Percentiles rank a stretch among this genome's conserved stretches.
Evolutionary conservation across 192 early-diverging fungal species (phyloP).

Genomic region (Podila clonocystis): DNA sequence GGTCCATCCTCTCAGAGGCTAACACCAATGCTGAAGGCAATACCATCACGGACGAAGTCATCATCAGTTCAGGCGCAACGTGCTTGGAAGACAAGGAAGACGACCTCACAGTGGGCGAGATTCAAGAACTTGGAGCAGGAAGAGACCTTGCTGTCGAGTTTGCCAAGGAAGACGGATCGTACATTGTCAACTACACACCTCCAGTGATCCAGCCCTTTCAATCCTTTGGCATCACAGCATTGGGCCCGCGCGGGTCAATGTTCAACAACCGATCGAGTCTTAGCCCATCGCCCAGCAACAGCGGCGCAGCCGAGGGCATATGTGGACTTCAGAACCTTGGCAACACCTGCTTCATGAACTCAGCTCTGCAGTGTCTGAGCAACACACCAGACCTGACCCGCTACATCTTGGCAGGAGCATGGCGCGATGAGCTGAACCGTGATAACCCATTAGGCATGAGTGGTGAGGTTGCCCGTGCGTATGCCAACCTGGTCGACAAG

Average conservation of each 20-base stretch:
- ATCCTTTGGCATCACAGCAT: not conserved
- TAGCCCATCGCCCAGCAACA: not conserved
- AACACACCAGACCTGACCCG: conserved; percentile 73
- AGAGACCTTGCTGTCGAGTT: conserved; percentile 21
- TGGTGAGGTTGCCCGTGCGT: conserved; percentile 74
- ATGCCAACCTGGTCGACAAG: conserved; percentile 70
- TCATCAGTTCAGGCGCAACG: not conserved
- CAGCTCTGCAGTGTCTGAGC: conserved; percentile 85
- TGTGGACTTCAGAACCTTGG: conserved; percentile 85
- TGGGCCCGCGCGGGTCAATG: conserved; percentile 3
- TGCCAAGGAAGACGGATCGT: conserved; percentile 15
- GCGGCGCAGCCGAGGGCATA: conserved; percentile 52
- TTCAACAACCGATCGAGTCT: conserved; percentile 3
- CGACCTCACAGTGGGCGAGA: conserved; percentile 20
- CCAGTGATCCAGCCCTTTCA: not conserved
- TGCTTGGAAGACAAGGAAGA: conserved; percentile 33
- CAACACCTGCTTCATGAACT: conserved; percentile 93
- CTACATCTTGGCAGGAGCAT: conserved; percentile 68
- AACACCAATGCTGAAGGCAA: conserved; percentile 18
- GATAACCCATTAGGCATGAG: conserved; percentile 82
- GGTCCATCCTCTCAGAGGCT: conserved; percentile 14
- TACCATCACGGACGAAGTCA: conserved; percentile 9
- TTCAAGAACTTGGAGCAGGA: conserved; percentile 14
- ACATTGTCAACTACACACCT: not conserved
- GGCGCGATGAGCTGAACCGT: conserved; percentile 70